Base-by-base conservation (phyloP, 768 basidiomycete species). In the Leccinum fibrillosum region DNA sequence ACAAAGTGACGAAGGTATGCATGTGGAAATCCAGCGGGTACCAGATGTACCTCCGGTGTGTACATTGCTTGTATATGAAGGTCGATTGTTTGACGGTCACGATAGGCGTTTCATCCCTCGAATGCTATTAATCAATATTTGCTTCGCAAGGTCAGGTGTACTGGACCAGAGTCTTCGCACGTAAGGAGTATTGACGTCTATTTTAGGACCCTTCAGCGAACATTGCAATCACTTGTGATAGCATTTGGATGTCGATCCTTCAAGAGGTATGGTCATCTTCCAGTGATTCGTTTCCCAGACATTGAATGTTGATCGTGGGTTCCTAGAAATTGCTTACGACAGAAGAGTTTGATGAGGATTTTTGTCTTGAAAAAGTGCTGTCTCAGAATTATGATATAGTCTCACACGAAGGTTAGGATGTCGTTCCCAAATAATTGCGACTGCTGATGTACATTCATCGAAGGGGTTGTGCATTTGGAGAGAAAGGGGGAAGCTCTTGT, bases 191-290 rank as follows among this genome's bases (percentile, higher is more conserved):
- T 17, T 12, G 2, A 6, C 7, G 8, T 34, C 23, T 44, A 3
- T 15, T 13, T 32, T 34, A 59, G 60, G 45, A 44, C 10, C 52
- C 58, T 23, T 59, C 39, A 10, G 58, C 57, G 12, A 35, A 49
- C 21, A 26, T 60, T 10, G 52, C 59, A 17, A 51, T 61, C 51
- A 48, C 57, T 10, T 52, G 59, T 2, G 59, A 59, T n/a, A 44
- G 19, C 19, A 34, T 37, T 49, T 63, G 58, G 57, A 58, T 42
- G 30, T 57, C 54, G n/a, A 37, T 58, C 9, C 54, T 58, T 25
- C 47, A 58, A 49, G 48, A 56, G 4, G 57, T 58, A 21, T 11
- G 55, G 8, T 32, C 47, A 1, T 49, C 3, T 2, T 30, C 28
- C 26, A 26, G 30, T 32, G n/a, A 19, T 49, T 3, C 3, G 19